These are phyloP conservation scores for Zalerion maritima DNA, from an alignment of 495 filamentous ascomycete genomes.

Conservation along the genomic window DNA sequence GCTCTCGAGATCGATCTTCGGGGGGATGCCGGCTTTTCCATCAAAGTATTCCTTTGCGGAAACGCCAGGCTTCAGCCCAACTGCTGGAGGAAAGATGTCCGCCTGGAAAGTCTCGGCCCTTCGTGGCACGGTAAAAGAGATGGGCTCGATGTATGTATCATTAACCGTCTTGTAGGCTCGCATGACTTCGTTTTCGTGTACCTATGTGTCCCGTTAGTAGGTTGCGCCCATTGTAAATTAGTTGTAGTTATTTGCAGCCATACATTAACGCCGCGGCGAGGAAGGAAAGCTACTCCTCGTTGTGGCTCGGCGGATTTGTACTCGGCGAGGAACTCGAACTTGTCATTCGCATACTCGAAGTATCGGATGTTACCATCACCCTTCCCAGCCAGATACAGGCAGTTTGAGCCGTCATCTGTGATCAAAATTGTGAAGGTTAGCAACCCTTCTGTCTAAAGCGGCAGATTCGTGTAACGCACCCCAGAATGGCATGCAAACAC, in stretches of 20 bases:
- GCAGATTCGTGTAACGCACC: conserved; percentile 23
- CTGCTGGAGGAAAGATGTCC: conserved; percentile 83
- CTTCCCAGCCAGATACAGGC: conserved; percentile 88
- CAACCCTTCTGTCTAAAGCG: background rate
- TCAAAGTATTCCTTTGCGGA: conserved; percentile 69
- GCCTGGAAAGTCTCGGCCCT: conserved; percentile 94
- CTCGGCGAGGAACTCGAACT: conserved; percentile 89
- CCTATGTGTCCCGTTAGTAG: conserved; percentile 26
- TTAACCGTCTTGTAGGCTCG: conserved; percentile 94
- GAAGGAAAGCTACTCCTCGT: conserved; percentile 86
- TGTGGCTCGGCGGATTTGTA: conserved; percentile 93
- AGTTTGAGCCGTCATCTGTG: conserved; percentile 72
- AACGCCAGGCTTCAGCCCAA: conserved; percentile 64
- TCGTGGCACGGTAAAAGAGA: conserved; percentile 93
- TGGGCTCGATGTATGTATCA: conserved; percentile 84
- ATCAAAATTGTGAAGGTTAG: conserved; percentile 19
- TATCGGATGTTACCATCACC: conserved; percentile 98
- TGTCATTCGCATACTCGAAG: conserved; percentile 93
- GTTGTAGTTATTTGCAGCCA: conserved; percentile 18
- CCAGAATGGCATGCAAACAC: conserved; percentile 99
- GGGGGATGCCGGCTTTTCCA: conserved; percentile 67
- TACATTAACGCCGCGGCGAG: conserved; percentile 84
- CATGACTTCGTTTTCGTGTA: conserved; percentile 93
- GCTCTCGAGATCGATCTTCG: conserved; percentile 86
- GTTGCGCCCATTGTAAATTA: background rate